Percentiles rank a stretch among this genome's conserved stretches.
These are phyloP conservation scores for Rhizopogon vulgaris DNA, from an alignment of 768 basidiomycete genomes.

Conservation along the genomic window DNA sequence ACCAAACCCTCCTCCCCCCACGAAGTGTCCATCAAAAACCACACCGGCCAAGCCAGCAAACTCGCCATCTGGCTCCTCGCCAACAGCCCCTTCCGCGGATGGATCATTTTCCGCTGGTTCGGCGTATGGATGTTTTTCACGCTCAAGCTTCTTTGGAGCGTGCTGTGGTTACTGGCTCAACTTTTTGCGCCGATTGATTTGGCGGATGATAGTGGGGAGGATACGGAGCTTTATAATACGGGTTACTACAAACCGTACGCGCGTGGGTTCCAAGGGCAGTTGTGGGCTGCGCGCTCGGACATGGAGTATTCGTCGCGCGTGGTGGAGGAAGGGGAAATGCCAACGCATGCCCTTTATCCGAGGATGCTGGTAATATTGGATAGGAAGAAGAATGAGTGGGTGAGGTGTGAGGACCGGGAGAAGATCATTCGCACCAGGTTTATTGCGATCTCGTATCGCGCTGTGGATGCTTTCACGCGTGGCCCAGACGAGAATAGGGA, in stretches of 20 bases:
- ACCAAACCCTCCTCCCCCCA: background rate
- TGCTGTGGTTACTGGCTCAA: background rate
- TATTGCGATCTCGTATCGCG: slow-evolving; percentile 13
- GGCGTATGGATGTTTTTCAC: slow-evolving; percentile 5
- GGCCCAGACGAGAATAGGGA: slow-evolving; percentile 4
- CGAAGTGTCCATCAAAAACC: slow-evolving; percentile 4
- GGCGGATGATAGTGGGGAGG: background rate
- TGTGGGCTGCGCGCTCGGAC: slow-evolving; percentile 17
- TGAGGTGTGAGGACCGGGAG: background rate
- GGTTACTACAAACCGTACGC: slow-evolving; percentile 3
- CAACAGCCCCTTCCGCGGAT: background rate
- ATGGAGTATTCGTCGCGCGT: slow-evolving; percentile 11
- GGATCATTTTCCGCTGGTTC: slow-evolving; percentile 4
- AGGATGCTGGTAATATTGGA: slow-evolving; percentile 7
- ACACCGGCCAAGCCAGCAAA: slow-evolving; percentile 1
- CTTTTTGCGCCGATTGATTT: background rate
- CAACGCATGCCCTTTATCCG: slow-evolving; percentile 10
- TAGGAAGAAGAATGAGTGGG: slow-evolving; percentile 1
- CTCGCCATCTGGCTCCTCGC: slow-evolving; percentile 11
- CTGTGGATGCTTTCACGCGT: slow-evolving; percentile 5
- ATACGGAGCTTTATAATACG: background rate
- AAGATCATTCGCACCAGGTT: slow-evolving; percentile 7
- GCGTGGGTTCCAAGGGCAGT: slow-evolving; percentile 10
- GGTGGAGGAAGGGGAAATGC: background rate
- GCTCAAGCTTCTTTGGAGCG: slow-evolving; percentile 7